phyloP scores from a whole-genome alignment of 2,329 filamentous ascomycete genomes.

The Sclerotinia nivalis region DNA sequence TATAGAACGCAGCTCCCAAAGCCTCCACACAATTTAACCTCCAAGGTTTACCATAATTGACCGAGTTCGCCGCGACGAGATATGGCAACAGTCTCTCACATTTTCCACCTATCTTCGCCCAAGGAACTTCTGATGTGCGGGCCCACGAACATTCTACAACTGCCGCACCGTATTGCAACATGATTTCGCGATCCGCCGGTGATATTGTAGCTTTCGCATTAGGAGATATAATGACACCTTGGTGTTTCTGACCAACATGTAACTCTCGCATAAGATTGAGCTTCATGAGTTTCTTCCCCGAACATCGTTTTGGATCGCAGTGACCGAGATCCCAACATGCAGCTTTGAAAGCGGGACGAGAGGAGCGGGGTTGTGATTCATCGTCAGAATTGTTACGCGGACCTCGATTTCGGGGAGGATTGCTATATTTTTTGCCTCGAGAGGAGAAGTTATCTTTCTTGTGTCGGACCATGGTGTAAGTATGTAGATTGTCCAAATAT shows the following conservation, averaged over 20 bases:
- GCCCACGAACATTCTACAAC: constrained; percentile 99
- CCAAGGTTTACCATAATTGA: constrained; percentile 97
- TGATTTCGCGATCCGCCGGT: constrained; percentile 75
- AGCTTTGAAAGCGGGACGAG: constrained; percentile 72
- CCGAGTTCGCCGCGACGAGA: constrained; percentile 91
- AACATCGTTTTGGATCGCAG: constrained; percentile 95
- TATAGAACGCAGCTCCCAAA: constrained; percentile 86
- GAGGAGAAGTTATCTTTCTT: constrained; percentile 82
- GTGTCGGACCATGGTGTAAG: constrained; percentile 76
- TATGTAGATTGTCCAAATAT: constrained; percentile 10
- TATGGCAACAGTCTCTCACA: constrained; percentile 91
- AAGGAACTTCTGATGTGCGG: constrained; percentile 85
- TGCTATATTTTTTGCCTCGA: constrained; percentile 66
- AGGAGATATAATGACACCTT: constrained; percentile 89
- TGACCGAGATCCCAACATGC: constrained; percentile 98
- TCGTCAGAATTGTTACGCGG: constrained; percentile 51
- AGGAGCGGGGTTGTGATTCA: constrained; percentile 43
- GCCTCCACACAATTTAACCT: constrained; percentile 94
- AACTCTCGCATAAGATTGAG: constrained; percentile 92
- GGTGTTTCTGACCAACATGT: constrained; percentile 86
- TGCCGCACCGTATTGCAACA: constrained; percentile 88
- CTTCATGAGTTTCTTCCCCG: constrained; percentile 90
- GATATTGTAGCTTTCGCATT: constrained; percentile 87
- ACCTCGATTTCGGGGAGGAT: constrained; percentile 50
- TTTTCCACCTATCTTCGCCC: constrained; percentile 86